These are phyloP conservation scores for Dianthus caryophyllus DNA, from an alignment of 148 eudicot genomes.

Conservation along the genomic window DNA sequence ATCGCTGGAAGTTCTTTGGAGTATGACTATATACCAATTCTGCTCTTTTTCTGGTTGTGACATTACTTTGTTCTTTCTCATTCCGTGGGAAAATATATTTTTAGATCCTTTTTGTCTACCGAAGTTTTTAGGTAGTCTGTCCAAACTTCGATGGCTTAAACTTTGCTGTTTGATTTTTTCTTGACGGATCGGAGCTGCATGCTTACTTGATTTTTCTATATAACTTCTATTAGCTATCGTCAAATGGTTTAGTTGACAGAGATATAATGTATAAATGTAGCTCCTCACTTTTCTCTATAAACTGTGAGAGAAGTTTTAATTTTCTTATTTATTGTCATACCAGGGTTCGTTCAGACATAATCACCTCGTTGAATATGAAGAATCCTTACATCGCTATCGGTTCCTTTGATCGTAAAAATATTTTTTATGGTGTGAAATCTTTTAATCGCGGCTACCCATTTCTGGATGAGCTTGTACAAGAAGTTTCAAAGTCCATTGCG, in stretches of 20 bases:
- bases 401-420: slow-evolving; percentile 77
- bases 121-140: neutral
- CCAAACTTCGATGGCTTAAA: neutral
- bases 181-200: neutral
- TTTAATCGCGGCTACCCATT: slow-evolving; percentile 46
- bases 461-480: slow-evolving; percentile 52
- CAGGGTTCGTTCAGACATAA: slow-evolving; percentile 66
- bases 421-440: slow-evolving; percentile 66
- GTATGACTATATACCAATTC: neutral
- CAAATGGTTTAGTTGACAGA: neutral
- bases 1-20: neutral
- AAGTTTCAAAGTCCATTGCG: slow-evolving; percentile 50
- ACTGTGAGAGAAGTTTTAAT: neutral
- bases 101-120: neutral
- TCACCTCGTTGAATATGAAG: slow-evolving; percentile 52
- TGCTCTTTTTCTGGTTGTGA: neutral
- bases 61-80: neutral
- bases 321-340: slow-evolving; percentile 5
- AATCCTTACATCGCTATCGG: slow-evolving; percentile 63
- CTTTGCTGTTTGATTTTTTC: neutral
- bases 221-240: neutral
- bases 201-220: neutral
- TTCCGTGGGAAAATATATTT: neutral
- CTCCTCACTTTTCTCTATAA: neutral
- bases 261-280: neutral